Evolutionary conservation across 2,329 filamentous ascomycete genomes (phyloP).

Genomic region (Xylariaceae sp.): DNA sequence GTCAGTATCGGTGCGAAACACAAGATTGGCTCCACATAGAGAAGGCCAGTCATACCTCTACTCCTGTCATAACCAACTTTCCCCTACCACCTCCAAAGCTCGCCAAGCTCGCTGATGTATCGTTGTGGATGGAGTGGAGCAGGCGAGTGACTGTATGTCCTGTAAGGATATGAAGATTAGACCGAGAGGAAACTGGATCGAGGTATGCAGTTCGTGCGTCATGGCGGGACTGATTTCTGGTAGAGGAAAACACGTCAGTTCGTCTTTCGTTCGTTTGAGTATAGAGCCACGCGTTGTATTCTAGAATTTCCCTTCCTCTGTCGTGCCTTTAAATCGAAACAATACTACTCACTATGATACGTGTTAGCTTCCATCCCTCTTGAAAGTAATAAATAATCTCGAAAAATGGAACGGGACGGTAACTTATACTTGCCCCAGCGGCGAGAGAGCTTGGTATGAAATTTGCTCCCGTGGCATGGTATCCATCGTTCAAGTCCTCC

Average conservation of each 20-base stretch:
- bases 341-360: no score
- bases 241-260: no score
- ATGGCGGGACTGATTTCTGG: conserved; percentile 38
- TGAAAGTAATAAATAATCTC: no score
- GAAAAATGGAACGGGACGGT: no score
- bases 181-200: conserved; percentile 34
- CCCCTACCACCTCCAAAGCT: conserved; percentile 2
- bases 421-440: conserved; percentile 10
- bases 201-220: conserved; percentile 42
- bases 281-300: no score
- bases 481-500: conserved; percentile 37
- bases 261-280: no score
- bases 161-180: conserved; percentile 40
- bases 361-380: no score
- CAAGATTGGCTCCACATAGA: not conserved
- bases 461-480: conserved; percentile 33
- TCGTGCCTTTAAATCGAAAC: no score
- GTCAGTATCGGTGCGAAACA: not conserved
- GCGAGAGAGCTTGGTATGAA: conserved; percentile 38
- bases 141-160: conserved; percentile 39
- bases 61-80: conserved; percentile 29
- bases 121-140: conserved; percentile 22
- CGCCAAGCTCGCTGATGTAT: conserved; percentile 11
- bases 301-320: no score
- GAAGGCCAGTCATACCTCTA: conserved; percentile 33